phyloP scores from a whole-genome alignment of 345 rosid genomes.

The Syzygium grande region DNA sequence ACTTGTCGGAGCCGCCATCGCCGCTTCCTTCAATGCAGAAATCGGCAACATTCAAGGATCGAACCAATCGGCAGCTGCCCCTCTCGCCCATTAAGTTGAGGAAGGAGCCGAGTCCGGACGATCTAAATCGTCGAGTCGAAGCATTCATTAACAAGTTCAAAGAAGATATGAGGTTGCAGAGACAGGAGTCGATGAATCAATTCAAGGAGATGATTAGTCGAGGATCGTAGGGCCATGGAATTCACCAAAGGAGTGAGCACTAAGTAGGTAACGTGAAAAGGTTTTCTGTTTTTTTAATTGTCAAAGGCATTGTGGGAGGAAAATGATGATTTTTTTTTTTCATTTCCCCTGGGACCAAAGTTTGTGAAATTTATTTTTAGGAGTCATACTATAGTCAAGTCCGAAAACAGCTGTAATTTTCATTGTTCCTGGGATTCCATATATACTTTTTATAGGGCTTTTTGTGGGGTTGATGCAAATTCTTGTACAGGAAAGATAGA shows the following conservation, averaged over 20 bases:
- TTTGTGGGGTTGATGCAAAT: neutral
- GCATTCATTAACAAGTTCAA: constrained; percentile 65
- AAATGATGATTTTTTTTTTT: neutral
- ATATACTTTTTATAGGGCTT: neutral
- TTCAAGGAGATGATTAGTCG: constrained; percentile 33
- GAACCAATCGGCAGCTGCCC: constrained; percentile 16
- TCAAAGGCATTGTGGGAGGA: neutral
- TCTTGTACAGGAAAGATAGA: neutral
- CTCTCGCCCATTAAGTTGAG: constrained; percentile 1
- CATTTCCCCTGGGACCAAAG: neutral
- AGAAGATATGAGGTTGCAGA: constrained; percentile 73
- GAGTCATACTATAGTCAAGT: neutral
- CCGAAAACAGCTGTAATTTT: neutral
- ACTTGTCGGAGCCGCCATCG: neutral
- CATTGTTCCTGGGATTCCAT: neutral
- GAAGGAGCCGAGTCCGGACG: constrained; percentile 62
- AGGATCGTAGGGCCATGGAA: neutral
- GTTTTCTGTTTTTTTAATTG: neutral
- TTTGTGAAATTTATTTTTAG: neutral
- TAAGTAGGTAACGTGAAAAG: too few relatives aligned
- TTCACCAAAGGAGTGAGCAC: neutral
- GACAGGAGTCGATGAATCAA: constrained; percentile 48
- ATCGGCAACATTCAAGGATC: constrained; percentile 53
- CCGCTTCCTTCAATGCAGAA: constrained; percentile 15
- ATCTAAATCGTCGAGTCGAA: constrained; percentile 68